Base-by-base conservation (phyloP, 139 green algal genomes). In the Ettlia oleoabundans region DNA sequence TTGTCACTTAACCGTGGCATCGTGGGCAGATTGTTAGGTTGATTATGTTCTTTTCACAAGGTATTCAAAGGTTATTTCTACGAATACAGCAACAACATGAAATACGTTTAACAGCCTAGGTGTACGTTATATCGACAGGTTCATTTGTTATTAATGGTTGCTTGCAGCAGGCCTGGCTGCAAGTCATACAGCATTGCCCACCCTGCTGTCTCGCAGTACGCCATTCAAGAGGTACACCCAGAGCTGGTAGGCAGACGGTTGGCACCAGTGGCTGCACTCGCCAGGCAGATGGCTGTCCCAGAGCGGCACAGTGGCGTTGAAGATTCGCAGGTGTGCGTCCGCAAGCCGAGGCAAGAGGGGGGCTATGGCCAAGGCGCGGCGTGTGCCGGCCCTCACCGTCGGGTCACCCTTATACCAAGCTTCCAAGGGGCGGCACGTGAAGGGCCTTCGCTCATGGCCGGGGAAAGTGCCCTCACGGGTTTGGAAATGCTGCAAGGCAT, bases 221-320 rank as follows among this genome's bases (percentile, higher is more conserved):
- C 52, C 33, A 1, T 82, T 55, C 1, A 83, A 37, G 35, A 87
- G 35, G 28, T 67, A 80, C 3, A 87, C 69, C 85, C 85, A 89
- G n/a, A 83, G 37, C 41, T 89, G 85, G 82, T 89, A 89, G 32
- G 51, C 62, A 2, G 41, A 62, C 9, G 85, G 85, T 51, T 84
- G 77, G 72, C 85, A 89, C 58, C 53, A 87, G 70, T 87, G 83
- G 43, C 55, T 87, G 70, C 74, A 86, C 66, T 80, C 82, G 1
- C 47, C 69, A 33, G 30, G 38, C 51, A 51, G 28, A 52, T 88
- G 84, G n/a, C 47, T 63, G 6, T 65, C 24, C 64, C 61, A 86
- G 22, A 88, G 37, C 26, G 84, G 80, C 35, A 78, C 42, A 35
- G 58, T 86, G 41, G 69, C 70, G n/a, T 77, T 77, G n/a, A 8